These are phyloP conservation scores for Lachnellula cervina DNA, from an alignment of 2,329 filamentous ascomycete genomes.

Conservation along the genomic window DNA sequence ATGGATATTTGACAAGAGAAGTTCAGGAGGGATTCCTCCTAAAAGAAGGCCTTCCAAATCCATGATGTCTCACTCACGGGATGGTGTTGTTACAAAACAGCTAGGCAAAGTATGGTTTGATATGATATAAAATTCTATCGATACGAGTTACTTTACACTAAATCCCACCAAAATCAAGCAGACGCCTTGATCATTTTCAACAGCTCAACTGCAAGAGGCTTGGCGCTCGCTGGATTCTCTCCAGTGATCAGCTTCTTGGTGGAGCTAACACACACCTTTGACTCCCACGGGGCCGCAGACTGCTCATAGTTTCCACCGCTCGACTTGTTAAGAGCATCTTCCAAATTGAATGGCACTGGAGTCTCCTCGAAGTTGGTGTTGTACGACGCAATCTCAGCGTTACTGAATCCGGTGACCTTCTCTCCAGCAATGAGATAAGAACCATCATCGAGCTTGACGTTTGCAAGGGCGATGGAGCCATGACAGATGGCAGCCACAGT, in stretches of 20 bases:
- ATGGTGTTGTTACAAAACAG: neutral
- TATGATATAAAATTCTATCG: neutral
- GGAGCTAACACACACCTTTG: conserved; percentile 34
- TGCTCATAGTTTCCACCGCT: conserved; percentile 52
- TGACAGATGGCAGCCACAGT: conserved; percentile 63
- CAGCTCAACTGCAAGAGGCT: conserved; percentile 32
- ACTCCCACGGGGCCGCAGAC: conserved; percentile 39
- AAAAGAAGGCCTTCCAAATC: neutral
- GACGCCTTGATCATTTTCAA: conserved; percentile 19
- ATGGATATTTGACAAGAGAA: conserved; percentile 14
- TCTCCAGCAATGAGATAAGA: conserved; percentile 50
- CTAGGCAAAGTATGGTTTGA: neutral
- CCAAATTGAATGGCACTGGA: conserved; percentile 54
- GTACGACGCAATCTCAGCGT: conserved; percentile 45
- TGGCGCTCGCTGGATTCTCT: conserved; percentile 39
- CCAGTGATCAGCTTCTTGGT: conserved; percentile 37
- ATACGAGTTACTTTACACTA: no score
- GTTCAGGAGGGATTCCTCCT: conserved; percentile 10
- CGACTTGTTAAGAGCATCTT: conserved; percentile 45
- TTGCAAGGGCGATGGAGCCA: conserved; percentile 56
- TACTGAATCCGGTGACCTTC: conserved; percentile 54
- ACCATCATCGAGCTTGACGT: conserved; percentile 49
- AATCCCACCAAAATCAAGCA: no score
- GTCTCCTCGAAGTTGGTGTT: conserved; percentile 32
- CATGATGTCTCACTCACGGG: neutral